Evolutionary conservation across 2,329 filamentous ascomycete species (phyloP), one percentile per base, ranked within the genome.

Genomic region (Xylaria hypoxylon): DNA sequence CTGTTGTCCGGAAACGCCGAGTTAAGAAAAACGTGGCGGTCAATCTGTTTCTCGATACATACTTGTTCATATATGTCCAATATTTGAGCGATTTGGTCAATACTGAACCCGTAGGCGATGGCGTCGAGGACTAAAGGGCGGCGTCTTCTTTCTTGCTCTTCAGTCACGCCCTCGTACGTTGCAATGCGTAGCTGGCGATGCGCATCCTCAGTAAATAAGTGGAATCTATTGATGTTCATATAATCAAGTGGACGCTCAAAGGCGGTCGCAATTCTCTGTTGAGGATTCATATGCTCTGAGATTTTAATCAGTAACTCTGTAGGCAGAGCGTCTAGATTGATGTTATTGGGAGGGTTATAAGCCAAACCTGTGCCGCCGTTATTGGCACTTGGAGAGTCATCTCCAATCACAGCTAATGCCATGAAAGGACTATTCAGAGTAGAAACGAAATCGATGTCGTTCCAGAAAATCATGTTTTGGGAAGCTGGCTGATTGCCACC

Each of bases 1-100:
- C 24, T 51, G 11, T 44, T 22, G 19, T 38, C 17, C 6, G 45
- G 52, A 33, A 66, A 62, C 10, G 3, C 3, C 1, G 40, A 59
- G 35, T 62, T 55, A 2, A 66, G 24, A 26, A 66, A 66, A 44
- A 22, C 11, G 10, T 58, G 2, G 11, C 1, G 45, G 17, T 52
- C 8, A 26, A 61, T 19, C 10, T 31, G 5, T 2, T 24, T 40
- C 0, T 19, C 22, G 11, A 19, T 4, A 19, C 33, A 44, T 24
- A 61, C 51, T 5, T 33, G 15, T 31, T 65, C 57, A 3, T 65
- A 65, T 2, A 22, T 8, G 2, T 52, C 28, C 0, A 65, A 13
- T 1, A 61, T 28, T 1, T 4, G 1, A 0, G 11, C n/a, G 8
- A 65, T 47, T 28, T 42, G 15, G 0, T 51, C 38, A 1, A 40